A percentile compares a stretch with the other conserved stretches of the same genome.
Evolutionary conservation across 2,329 filamentous ascomycete genomes (phyloP).

Genomic region (Colletotrichum spinosum): DNA sequence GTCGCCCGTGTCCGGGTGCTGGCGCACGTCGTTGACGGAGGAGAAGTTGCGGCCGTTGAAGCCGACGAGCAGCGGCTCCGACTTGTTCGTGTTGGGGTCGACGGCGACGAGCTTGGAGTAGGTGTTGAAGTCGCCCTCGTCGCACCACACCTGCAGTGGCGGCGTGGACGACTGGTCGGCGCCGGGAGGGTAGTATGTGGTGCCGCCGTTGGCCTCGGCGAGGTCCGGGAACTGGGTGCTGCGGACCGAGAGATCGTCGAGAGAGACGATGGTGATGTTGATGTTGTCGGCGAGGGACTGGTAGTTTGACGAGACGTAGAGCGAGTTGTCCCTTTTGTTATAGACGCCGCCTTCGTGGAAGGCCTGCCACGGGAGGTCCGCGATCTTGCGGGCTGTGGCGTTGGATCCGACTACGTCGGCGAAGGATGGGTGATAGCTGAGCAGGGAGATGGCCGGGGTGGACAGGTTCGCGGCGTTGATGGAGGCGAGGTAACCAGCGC

Average conservation of each 20-base stretch:
- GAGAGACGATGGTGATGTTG: constrained; percentile 39
- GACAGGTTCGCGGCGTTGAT: constrained; percentile 30
- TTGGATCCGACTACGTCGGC: constrained; percentile 29
- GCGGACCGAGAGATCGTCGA: constrained; percentile 37
- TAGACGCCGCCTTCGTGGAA: constrained; percentile 39
- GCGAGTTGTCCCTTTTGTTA: constrained; percentile 36
- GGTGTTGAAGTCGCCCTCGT: constrained; percentile 32
- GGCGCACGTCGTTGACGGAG: constrained; percentile 60
- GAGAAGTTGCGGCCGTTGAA: constrained; percentile 52
- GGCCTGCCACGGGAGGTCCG: constrained; percentile 34
- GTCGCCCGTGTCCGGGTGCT: constrained; percentile 51
- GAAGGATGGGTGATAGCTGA: constrained; percentile 32
- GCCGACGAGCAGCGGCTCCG: constrained; percentile 26
- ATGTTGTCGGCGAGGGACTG: constrained; percentile 32
- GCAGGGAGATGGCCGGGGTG: constrained; percentile 31
- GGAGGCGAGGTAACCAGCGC: constrained; percentile 35
- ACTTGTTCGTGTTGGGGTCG: constrained; percentile 39
- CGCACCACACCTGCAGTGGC: constrained; percentile 39
- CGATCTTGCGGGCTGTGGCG: constrained; percentile 33
- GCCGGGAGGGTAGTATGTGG: constrained; percentile 40
- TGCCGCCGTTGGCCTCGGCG: constrained; percentile 40
- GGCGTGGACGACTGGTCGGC: constrained; percentile 32
- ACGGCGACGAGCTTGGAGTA: constrained; percentile 35
- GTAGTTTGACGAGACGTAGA: constrained; percentile 38
- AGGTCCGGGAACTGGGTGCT: constrained; percentile 40